Evolutionary conservation across 73 alveolate species (phyloP), one percentile per base, ranked within the genome.

Genomic region (Paramecium sonneborni): DNA sequence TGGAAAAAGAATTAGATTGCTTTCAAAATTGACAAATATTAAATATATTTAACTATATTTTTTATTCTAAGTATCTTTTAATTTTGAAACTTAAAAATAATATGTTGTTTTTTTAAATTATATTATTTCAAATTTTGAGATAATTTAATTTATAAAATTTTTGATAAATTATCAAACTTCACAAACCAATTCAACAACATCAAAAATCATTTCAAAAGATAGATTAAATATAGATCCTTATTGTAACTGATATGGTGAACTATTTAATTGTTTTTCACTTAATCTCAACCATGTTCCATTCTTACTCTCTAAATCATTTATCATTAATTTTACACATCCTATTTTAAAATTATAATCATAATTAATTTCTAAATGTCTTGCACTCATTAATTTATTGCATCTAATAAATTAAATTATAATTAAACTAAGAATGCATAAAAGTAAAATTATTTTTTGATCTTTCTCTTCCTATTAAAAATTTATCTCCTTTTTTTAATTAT

Each of bases 271-370:
- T 79, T 79, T 79, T 44, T 79, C 90, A 79, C 90, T 79, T 79
- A 79, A 43, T 46, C 90, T 79, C 20, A 41, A 41, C 90, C 90
- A 79, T 12, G 90, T 79, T 43, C 90, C 90, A 79, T 79, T 79
- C 21, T 44, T 79, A 44, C 90, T 79, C n/a, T 79, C 74, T 44
- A 79, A 44, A 79, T 79, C 90, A 46, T 46, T 79, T 7, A 79
- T 79, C 90, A 79, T 79, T 46, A 79, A 44, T 79, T 79, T 79
- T 21, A 46, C 74, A 38, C 21, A 38, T 18, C 90, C 90, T 10
- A 44, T 37, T 37, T 79, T 79, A 44, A 41, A 79, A 79, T 79
- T 38, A 12, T 30, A 23, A 0, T 79, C 90, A 46, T 79, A 79
- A 79, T 43, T 20, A 4, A 79, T 79, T 39, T 79, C 90, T 62